A percentile compares a stretch with the other conserved stretches of the same genome.
phyloP scores from a whole-genome alignment of 1,284 basidiomycete species.

The Austroboletus rostrupii region DNA sequence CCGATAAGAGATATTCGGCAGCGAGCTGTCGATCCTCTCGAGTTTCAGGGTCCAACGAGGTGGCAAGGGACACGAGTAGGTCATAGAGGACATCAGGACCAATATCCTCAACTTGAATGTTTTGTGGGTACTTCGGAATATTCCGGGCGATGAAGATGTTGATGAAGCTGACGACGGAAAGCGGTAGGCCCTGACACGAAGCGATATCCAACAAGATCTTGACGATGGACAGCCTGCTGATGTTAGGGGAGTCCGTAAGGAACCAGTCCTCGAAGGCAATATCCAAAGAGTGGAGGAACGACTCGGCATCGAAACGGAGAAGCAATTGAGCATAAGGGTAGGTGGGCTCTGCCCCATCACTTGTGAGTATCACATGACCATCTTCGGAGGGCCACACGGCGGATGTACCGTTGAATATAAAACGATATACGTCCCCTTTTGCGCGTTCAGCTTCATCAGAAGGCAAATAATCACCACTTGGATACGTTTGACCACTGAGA shows the following conservation, averaged over 20 bases:
- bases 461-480: slow-evolving; percentile 72
- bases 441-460: slow-evolving; percentile 56
- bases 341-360: slow-evolving; percentile 67
- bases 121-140: slow-evolving; percentile 94
- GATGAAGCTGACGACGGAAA: slow-evolving; percentile 75
- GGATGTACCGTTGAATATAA: slow-evolving; percentile 82
- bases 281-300: slow-evolving; percentile 91
- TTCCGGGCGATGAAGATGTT: slow-evolving; percentile 97
- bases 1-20: slow-evolving; percentile 91
- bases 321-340: slow-evolving; percentile 89
- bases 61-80: slow-evolving; percentile 78
- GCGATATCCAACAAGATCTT: slow-evolving; percentile 84
- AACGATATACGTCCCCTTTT: slow-evolving; percentile 70
- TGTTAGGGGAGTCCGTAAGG: slow-evolving; percentile 66
- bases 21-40: slow-evolving; percentile 94
- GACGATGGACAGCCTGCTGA: slow-evolving; percentile 80
- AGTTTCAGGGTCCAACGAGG: slow-evolving; percentile 65
- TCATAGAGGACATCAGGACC: slow-evolving; percentile 56
- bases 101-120: slow-evolving; percentile 45
- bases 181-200: slow-evolving; percentile 49
- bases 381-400: slow-evolving; percentile 77
- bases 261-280: slow-evolving; percentile 93
- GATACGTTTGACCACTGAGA: slow-evolving; percentile 85
- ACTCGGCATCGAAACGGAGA: slow-evolving; percentile 89
- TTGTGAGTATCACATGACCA: slow-evolving; percentile 70